A percentile compares a stretch with the other conserved stretches of the same genome.
Evolutionary conservation across 768 basidiomycete genomes (phyloP).

Genomic region (Hemileccinum rubropunctum): DNA sequence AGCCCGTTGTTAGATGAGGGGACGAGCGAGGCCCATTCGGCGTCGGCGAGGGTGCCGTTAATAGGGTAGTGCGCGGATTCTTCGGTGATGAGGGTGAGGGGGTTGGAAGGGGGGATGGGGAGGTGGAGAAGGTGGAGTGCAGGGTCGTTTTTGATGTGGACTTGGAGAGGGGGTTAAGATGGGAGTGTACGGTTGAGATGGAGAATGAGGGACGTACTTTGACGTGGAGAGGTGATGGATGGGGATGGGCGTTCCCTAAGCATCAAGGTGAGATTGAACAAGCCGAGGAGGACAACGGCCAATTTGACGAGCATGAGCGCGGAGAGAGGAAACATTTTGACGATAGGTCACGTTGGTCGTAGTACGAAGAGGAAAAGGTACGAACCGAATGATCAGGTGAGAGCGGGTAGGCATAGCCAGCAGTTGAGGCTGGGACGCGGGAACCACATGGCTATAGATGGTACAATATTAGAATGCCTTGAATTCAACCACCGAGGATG

Average conservation of each 20-base stretch:
- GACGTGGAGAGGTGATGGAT: slow-evolving; percentile 6
- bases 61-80: slow-evolving; percentile 24
- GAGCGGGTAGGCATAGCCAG: too few species aligned
- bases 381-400: too few species aligned
- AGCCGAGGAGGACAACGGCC: slow-evolving; percentile 16
- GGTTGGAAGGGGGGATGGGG: slow-evolving; percentile 1
- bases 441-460: too few species aligned
- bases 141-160: slow-evolving; percentile 10
- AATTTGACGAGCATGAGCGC: slow-evolving; percentile 22
- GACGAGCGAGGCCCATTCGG: slow-evolving; percentile 25
- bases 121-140: slow-evolving; percentile 16
- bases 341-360: too few species aligned
- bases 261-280: slow-evolving; percentile 14
- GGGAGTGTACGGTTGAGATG: background rate
- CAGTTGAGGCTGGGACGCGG: too few species aligned
- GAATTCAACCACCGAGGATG: too few species aligned
- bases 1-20: slow-evolving; percentile 18
- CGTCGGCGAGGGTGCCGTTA: slow-evolving; percentile 22
- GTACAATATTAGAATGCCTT: too few species aligned
- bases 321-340: background rate
- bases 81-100: slow-evolving; percentile 18
- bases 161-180: background rate
- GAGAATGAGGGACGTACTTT: slow-evolving; percentile 6
- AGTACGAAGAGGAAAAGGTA: too few species aligned
- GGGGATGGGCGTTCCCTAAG: slow-evolving; percentile 2